Base-by-base conservation (phyloP, 23 red algal genomes). In the Agarophyton chilense region DNA sequence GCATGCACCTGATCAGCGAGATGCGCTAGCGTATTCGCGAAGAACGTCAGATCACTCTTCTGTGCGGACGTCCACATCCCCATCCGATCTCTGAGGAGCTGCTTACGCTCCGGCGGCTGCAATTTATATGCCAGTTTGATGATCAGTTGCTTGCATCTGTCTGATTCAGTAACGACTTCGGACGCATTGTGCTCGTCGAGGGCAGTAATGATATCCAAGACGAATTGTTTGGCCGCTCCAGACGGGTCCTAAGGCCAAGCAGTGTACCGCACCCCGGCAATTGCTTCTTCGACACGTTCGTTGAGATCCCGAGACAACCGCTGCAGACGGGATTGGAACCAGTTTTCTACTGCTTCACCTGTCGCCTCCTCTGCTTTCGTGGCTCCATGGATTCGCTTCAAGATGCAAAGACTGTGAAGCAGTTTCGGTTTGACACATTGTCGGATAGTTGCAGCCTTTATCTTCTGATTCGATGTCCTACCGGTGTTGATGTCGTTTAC, bases 111-210 rank as follows among this genome's bases (percentile, higher is more conserved):
- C 8, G 72, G 38, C 3, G 49, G 72, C 21, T 49, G 5, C 43
- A 77, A n/a, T n/a, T n/a, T 17, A 2, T n/a, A n/a, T n/a, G n/a
- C n/a, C n/a, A n/a, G n/a, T n/a, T n/a, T n/a, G n/a, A n/a, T n/a
- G n/a, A n/a, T n/a, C n/a, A n/a, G n/a, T n/a, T n/a, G n/a, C n/a
- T n/a, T n/a, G n/a, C n/a, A n/a, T n/a, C n/a, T n/a, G 13, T 54
- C 51, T 17, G 51, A 54, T 17, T 54, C 51, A 2, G 4, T 54
- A 21, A 88, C 17, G 18, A 76, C 13, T 31, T 75, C 65, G 10
- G 44, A 88, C 11, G 34, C 62, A 34, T 88, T 88, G 64, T 88
- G 71, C 33, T 73, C 14, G 22, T 88, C 83, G 9, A 88, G 38
- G 34, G 83, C 41, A 25, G 21, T 39, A 33, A 88, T 76, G 21